Evolutionary conservation across 805 yeast genomes (phyloP), one percentile per base, ranked within the genome.

Genomic region (Teunomyces aglyptinius): DNA sequence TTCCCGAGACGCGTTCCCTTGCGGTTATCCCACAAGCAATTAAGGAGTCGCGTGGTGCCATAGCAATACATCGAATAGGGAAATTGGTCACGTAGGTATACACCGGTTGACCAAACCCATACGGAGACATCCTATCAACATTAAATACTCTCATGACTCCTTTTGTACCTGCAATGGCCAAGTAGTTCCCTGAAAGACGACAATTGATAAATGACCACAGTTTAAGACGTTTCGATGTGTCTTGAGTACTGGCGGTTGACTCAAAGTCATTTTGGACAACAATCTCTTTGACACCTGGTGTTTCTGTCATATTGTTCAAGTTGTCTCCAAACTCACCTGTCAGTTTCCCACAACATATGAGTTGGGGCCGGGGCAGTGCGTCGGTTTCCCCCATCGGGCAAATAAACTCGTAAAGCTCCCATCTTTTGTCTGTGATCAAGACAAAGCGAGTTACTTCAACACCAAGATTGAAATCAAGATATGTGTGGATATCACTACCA

Each of bases 11-110:
- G 48, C 85, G 74, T 59, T 88, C 95, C 47, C 82, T 79, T 0
- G 96, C 94, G 0, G 92, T 86, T 26, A 91, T 83, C 1, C 96
- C 94, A 52, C 89, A 80, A 4, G 94, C 94, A 10, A 90, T 70
- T 20, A 83, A 68, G 15, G 76, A 68, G 20, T 86, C 89, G 52
- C 77, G 71, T 0, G 82, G 78, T 7, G 92, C 78, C 1, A 90
- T 71, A 29, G 89, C 85, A 40, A 89, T 73, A 58, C 96, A 89
- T 43, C 96, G 65, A 31, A 91, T 85, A 1, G 92, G 91, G 59
- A 87, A 86, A 45, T 77, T 78, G 8, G 89, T 83, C 32, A 78
- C 70, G 58, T 86, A 81, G 0, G 87, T 78, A 63, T 85, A 88
- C 1, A 90, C 70, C 0, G 85, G 81, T 49, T 72, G 71, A 3